Conservation (phyloP, 164 flowering plant species). For the Berberis thunbergii region DNA sequence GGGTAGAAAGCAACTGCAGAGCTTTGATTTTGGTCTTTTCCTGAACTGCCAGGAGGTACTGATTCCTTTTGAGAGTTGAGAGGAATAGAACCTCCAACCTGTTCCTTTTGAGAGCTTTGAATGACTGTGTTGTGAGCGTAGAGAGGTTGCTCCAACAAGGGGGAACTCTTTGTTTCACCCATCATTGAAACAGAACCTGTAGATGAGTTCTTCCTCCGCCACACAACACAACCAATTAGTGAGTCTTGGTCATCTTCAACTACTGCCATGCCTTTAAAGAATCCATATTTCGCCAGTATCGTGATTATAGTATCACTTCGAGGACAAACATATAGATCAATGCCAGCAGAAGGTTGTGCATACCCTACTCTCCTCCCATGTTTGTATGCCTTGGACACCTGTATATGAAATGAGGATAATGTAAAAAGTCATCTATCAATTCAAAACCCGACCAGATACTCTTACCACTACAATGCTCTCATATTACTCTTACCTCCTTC, state of each 20-base stretch:
- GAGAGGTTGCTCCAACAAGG: constrained; percentile 11
- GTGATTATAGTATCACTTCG: constrained; percentile 42
- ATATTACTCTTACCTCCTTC: constrained; percentile 35
- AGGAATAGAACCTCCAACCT: constrained; percentile 10
- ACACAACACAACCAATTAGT: constrained; percentile 52
- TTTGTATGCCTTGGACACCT: constrained; percentile 40
- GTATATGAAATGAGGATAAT: constrained; percentile 6
- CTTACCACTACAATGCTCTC: neutral
- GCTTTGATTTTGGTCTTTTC: neutral
- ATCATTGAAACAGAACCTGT: constrained; percentile 16
- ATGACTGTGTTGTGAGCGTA: constrained; percentile 12
- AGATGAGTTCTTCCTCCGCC: constrained; percentile 33
- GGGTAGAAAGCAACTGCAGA: constrained; percentile 2
- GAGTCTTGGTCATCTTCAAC: constrained; percentile 35
- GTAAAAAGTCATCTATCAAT: constrained; percentile 1
- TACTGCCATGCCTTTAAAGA: constrained; percentile 49
- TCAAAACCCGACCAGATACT: neutral
- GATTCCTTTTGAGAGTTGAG: neutral
- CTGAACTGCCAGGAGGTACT: constrained; percentile 5
- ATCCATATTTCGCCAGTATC: constrained; percentile 55
- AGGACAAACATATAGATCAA: constrained; percentile 52
- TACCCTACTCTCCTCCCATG: constrained; percentile 38
- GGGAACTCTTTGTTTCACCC: constrained; percentile 12
- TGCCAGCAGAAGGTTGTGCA: constrained; percentile 35
- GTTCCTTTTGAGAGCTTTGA: constrained; percentile 2